Conservation (phyloP, 2,329 filamentous ascomycete genomes). For the Sodiomyces alkalinus region DNA sequence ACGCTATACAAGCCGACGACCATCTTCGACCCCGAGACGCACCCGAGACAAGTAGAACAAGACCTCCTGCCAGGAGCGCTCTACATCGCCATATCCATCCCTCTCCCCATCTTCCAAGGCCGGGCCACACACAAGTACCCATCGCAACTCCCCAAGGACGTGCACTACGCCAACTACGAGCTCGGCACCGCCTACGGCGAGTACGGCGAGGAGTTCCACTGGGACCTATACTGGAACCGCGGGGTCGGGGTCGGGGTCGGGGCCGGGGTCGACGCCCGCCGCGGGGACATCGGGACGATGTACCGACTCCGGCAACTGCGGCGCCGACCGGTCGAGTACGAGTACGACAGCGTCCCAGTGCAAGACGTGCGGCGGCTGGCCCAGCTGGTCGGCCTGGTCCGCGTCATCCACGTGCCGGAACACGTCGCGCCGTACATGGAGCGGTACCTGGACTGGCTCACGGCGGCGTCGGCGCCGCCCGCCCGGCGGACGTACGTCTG, state of each 20-base stretch:
- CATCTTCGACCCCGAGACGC: not conserved
- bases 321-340: not conserved
- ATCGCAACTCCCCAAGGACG: constrained; percentile 1
- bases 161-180: constrained; percentile 9
- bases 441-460: constrained; percentile 18
- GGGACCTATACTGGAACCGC: constrained; percentile 20
- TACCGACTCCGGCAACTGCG: constrained; percentile 4
- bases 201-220: constrained; percentile 16
- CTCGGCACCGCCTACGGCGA: constrained; percentile 8
- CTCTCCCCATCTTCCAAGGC: constrained; percentile 4
- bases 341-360: constrained; percentile 3
- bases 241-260: no score
- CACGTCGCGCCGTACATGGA: constrained; percentile 10
- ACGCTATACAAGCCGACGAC: no score
- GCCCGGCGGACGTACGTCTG: constrained; percentile 14
- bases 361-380: constrained; percentile 4
- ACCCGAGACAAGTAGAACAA: no score
- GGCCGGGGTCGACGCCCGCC: no score
- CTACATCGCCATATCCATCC: constrained; percentile 7
- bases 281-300: constrained; percentile 2
- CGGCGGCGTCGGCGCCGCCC: constrained; percentile 10
- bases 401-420: not conserved
- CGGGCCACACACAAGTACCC: constrained; percentile 2
- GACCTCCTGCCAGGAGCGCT: not conserved
- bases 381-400: constrained; percentile 16